These are phyloP conservation scores for Plasmodium vinckei DNA, from an alignment of 169 alveolate genomes.

Conservation along the genomic window DNA sequence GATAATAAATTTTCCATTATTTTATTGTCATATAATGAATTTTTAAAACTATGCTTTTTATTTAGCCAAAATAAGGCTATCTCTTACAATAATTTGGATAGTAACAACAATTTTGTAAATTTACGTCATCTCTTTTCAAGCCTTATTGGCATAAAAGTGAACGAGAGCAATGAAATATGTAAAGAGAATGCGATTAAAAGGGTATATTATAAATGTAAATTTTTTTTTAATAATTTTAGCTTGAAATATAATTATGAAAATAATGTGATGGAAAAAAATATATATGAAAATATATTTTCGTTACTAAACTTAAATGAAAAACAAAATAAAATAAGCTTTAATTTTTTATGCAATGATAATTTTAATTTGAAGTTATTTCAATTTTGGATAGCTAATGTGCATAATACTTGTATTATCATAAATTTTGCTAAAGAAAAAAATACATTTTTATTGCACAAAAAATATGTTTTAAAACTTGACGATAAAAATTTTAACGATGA, in stretches of 20 bases:
- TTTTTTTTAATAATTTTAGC: conserved; percentile 51
- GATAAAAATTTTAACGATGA: conserved; percentile 7
- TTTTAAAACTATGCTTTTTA: conserved; percentile 13
- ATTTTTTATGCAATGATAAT: conserved; percentile 11
- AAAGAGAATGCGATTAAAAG: background rate
- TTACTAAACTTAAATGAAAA: conserved; percentile 10
- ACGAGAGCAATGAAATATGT: no score
- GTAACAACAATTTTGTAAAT: no score
- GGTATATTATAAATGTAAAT: conserved; percentile 27
- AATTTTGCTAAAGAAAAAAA: conserved; percentile 31
- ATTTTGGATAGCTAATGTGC: conserved; percentile 43
- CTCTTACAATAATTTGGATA: no score
- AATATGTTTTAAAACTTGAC: conserved; percentile 10
- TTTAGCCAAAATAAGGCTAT: no score
- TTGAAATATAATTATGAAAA: conserved; percentile 45
- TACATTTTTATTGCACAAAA: conserved; percentile 35
- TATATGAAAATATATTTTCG: conserved; percentile 54
- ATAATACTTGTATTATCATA: conserved; percentile 16
- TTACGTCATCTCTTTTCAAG: no score
- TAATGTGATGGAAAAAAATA: conserved; percentile 46
- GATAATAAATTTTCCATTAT: conserved; percentile 36
- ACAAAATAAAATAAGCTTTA: conserved; percentile 13
- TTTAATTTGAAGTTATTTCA: conserved; percentile 33
- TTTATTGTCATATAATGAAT: conserved; percentile 56
- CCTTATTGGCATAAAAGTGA: no score